Conservation (phyloP, 228 moss, liverwort and hornwort species). For the Sphagnum fallax region DNA sequence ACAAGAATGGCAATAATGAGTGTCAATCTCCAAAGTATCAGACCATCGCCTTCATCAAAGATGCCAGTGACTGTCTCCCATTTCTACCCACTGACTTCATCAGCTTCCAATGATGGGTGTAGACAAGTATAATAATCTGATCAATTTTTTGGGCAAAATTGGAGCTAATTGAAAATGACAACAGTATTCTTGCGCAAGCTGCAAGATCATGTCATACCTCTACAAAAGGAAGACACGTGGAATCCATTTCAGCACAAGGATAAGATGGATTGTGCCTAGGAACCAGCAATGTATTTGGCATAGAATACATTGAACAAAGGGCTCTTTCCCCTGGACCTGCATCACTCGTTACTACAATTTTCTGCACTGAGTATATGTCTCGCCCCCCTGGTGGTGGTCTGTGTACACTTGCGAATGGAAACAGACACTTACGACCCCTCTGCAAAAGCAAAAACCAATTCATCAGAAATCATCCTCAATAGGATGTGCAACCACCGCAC, state of each 20-base stretch:
- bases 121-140: background rate
- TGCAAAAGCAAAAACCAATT: slow-evolving; percentile 13
- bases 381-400: slow-evolving; percentile 67
- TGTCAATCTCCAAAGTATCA: too few relatives aligned
- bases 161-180: background rate
- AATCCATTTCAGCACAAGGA: slow-evolving; percentile 42
- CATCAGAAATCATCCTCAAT: slow-evolving; percentile 13
- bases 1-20: too few relatives aligned
- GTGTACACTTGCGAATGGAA: slow-evolving; percentile 55
- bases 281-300: slow-evolving; percentile 39
- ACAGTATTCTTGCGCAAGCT: background rate
- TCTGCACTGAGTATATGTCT: slow-evolving; percentile 52
- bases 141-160: background rate
- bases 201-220: slow-evolving; percentile 22
- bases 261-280: slow-evolving; percentile 43
- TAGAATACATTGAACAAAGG: slow-evolving; percentile 24
- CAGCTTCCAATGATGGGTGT: too few relatives aligned
- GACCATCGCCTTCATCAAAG: too few relatives aligned
- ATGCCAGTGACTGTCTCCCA: too few relatives aligned
- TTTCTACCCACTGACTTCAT: too few relatives aligned
- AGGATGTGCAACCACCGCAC: background rate
- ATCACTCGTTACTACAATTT: slow-evolving; percentile 26
- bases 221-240: slow-evolving; percentile 45
- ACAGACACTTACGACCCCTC: slow-evolving; percentile 39
- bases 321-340: slow-evolving; percentile 13